Evolutionary conservation across 2,329 filamentous ascomycete species (phyloP), one percentile per base, ranked within the genome.

Genomic region (Talaromyces funiculosus): DNA sequence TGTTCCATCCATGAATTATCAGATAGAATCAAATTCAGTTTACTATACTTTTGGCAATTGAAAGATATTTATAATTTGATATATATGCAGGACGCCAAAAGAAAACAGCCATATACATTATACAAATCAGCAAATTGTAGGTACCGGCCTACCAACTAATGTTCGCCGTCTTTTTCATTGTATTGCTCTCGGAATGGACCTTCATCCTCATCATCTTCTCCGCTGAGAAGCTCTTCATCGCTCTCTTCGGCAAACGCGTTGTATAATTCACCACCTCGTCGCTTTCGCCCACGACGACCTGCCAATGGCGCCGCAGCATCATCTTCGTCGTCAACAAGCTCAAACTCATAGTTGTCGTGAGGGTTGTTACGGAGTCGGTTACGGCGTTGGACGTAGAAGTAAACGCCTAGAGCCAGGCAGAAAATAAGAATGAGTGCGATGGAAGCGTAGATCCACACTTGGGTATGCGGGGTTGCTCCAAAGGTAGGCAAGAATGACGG

Each of bases 211-310:
- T 72, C 72, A 37, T 77, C 78, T 3, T 72, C 73, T 40, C 75
- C 76, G 64, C 77, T 81, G 63, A 84, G 77, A 42, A 85, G 69
- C 62, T 89, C 86, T 59, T 90, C 89, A 61, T 94, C 92, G 61
- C 93, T 93, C 57, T 92, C 93, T 16, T 90, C 92, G 0, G 94
- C 94, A 81, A 99, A 99, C 4, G 94, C 94, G 79, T 99, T 94
- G 73, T 99, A 99, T 47, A 99, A 78, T 78, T 97, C 93, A 29
- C 93, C 92, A 2, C 91, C 94, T 20, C 78, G 75, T 54, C 90
- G 80, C 65, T 80, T 72, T 73, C 75, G 82, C 67, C 72, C 75
- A 35, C 72, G 73, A 81, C 65, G 83, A 81, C 80, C 75, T 61
- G 74, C 73, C 70, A 71, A 67, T 10, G 71, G 68, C 10, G 71